These are phyloP conservation scores for Calcarisporium arbuscula DNA, from an alignment of 2,329 filamentous ascomycete genomes.

Conservation along the genomic window DNA sequence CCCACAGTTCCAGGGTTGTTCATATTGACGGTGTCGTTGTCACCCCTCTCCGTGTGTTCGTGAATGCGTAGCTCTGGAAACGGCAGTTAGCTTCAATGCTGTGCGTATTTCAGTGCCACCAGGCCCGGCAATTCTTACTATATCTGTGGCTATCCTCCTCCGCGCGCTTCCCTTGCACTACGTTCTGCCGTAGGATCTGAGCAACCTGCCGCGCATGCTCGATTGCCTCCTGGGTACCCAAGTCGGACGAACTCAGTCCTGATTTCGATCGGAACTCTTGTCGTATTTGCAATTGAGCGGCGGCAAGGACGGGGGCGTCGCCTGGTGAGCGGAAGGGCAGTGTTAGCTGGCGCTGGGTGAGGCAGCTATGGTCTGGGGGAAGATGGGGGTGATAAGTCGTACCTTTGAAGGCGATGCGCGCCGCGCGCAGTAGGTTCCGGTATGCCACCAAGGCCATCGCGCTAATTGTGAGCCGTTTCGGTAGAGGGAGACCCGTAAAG, in stretches of 20 bases:
- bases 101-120: conserved; percentile 1
- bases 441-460: conserved; percentile 77
- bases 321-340: conserved; percentile 39
- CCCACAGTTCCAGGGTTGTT: conserved; percentile 31
- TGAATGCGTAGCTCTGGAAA: conserved; percentile 88
- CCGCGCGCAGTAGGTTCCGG: conserved; percentile 72
- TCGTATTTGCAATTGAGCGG: conserved; percentile 68
- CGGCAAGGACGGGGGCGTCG: conserved; percentile 61
- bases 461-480: too few relatives aligned
- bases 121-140: conserved; percentile 42
- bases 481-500: too few relatives aligned
- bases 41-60: conserved; percentile 80
- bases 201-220: conserved; percentile 79
- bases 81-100: conserved; percentile 3
- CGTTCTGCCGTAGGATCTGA: conserved; percentile 69
- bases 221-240: conserved; percentile 58
- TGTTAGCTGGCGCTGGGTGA: conserved; percentile 1
- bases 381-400: conserved; percentile 14
- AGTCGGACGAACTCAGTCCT: conserved; percentile 47
- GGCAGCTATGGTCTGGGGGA: background rate
- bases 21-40: conserved; percentile 85
- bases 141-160: conserved; percentile 42
- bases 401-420: conserved; percentile 80
- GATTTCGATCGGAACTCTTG: conserved; percentile 65
- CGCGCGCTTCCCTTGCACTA: conserved; percentile 72